These are phyloP conservation scores for Dentipellis fragilis DNA, from an alignment of 768 basidiomycete genomes.

Conservation along the genomic window DNA sequence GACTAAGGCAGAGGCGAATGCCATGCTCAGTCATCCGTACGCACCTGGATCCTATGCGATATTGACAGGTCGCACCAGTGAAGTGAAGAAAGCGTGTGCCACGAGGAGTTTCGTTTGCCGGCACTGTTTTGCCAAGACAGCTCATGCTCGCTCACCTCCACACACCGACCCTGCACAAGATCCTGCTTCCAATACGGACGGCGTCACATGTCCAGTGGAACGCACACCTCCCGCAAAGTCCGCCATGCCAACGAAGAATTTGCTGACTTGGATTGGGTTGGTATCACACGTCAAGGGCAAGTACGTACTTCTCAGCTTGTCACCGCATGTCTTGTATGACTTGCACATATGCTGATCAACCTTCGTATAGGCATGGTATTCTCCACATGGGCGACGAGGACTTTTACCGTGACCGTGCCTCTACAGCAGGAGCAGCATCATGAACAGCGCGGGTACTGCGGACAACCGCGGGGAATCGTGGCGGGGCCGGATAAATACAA, in stretches of 20 bases:
- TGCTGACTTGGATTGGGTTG: constrained; percentile 45
- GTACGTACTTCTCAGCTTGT: constrained; percentile 25
- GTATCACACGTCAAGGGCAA: constrained; percentile 54
- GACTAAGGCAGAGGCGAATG: background rate
- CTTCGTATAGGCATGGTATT: constrained; percentile 33
- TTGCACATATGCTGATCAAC: constrained; percentile 3
- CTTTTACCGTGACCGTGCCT: constrained; percentile 6
- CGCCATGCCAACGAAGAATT: constrained; percentile 8
- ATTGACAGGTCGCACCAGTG: background rate
- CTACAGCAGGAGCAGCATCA: background rate
- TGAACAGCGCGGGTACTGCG: background rate
- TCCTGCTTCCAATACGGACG: background rate
- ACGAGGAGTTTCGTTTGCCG: constrained; percentile 12
- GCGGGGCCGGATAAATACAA: background rate
- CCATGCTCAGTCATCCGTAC: background rate
- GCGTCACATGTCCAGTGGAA: background rate
- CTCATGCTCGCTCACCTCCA: background rate
- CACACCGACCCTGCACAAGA: too few species aligned
- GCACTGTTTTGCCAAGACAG: constrained; percentile 3
- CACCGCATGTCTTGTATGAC: background rate
- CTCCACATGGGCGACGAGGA: constrained; percentile 9
- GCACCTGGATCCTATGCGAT: constrained; percentile 1
- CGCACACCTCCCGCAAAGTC: background rate
- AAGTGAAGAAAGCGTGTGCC: constrained; percentile 2
- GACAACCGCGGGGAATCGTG: background rate